Percentiles rank a stretch among this genome's conserved stretches.
phyloP scores from a whole-genome alignment of 495 filamentous ascomycete genomes.

The Glarea lozoyensis region DNA sequence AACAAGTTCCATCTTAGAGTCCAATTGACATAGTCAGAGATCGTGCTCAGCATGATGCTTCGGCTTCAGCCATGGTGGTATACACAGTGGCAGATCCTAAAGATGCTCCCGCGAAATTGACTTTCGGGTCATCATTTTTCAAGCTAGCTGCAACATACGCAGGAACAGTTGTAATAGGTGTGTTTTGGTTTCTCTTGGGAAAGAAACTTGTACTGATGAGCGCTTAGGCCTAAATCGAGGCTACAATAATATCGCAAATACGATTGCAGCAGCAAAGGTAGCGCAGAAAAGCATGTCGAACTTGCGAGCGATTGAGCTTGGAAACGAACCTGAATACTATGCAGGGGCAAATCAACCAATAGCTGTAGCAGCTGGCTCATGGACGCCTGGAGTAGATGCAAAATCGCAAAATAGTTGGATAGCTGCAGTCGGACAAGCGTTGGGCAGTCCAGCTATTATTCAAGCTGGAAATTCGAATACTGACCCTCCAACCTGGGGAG shows the following conservation, averaged over 20 bases:
- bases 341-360: slow-evolving; percentile 39
- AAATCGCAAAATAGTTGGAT: slow-evolving; percentile 47
- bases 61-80: slow-evolving; percentile 38
- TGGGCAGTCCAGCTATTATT: slow-evolving; percentile 36
- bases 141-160: slow-evolving; percentile 39
- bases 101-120: slow-evolving; percentile 45
- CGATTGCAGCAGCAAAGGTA: slow-evolving; percentile 42
- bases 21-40: slow-evolving; percentile 25
- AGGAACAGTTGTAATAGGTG: slow-evolving; percentile 40
- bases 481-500: slow-evolving; percentile 41
- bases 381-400: slow-evolving; percentile 44
- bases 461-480: slow-evolving; percentile 52
- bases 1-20: not conserved
- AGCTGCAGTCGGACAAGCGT: slow-evolving; percentile 37
- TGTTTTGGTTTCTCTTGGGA: not conserved
- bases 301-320: slow-evolving; percentile 49
- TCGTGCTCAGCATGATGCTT: slow-evolving; percentile 43
- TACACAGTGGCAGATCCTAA: slow-evolving; percentile 44
- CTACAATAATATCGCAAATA: slow-evolving; percentile 45
- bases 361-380: slow-evolving; percentile 32
- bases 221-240: slow-evolving; percentile 42
- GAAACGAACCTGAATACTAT: slow-evolving; percentile 52
- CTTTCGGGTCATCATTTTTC: slow-evolving; percentile 48
- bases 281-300: slow-evolving; percentile 37
- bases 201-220: not conserved